Conservation (phyloP, 2,329 filamentous ascomycete genomes). For the Fusarium stilboides region DNA sequence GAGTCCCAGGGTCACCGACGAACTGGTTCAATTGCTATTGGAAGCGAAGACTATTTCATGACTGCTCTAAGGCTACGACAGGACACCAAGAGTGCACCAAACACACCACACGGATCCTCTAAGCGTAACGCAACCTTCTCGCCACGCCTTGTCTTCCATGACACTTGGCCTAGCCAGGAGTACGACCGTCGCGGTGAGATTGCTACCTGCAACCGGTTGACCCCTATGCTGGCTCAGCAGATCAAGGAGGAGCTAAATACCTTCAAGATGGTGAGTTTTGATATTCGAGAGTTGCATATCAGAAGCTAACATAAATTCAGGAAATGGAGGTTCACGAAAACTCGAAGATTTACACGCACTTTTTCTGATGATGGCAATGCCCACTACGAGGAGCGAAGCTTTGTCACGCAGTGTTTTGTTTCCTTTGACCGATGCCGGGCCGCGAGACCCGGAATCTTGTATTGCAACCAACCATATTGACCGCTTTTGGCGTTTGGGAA, state of each 20-base stretch:
- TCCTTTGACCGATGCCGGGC: conserved; percentile 46
- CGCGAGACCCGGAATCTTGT: conserved; percentile 60
- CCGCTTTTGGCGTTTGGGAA: conserved; percentile 68
- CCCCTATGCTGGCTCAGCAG: conserved; percentile 96
- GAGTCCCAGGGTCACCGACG: conserved; percentile 78
- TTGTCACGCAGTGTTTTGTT: conserved; percentile 48
- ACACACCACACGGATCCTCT: conserved; percentile 78
- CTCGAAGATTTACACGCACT: conserved; percentile 99
- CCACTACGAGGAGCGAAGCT: conserved; percentile 46
- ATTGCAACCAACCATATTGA: conserved; percentile 65
- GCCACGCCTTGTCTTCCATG: conserved; percentile 92
- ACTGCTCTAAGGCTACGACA: conserved; percentile 80
- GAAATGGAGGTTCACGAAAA: conserved; percentile 99
- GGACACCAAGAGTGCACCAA: conserved; percentile 85
- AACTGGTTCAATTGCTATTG: conserved; percentile 79
- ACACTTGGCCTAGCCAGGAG: conserved; percentile 95
- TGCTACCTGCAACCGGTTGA: conserved; percentile 97
- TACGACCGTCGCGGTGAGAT: conserved; percentile 97
- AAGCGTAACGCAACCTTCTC: conserved; percentile 84
- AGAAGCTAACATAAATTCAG: conserved; percentile 68
- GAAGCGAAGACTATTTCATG: conserved; percentile 92
- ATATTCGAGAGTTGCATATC: conserved; percentile 1
- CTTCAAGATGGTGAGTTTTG: conserved; percentile 84
- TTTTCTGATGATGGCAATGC: conserved; percentile 81
- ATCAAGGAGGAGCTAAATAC: conserved; percentile 99